Evolutionary conservation across 2,329 filamentous ascomycete species (phyloP).

Genomic region (Ophiostoma ulmi): DNA sequence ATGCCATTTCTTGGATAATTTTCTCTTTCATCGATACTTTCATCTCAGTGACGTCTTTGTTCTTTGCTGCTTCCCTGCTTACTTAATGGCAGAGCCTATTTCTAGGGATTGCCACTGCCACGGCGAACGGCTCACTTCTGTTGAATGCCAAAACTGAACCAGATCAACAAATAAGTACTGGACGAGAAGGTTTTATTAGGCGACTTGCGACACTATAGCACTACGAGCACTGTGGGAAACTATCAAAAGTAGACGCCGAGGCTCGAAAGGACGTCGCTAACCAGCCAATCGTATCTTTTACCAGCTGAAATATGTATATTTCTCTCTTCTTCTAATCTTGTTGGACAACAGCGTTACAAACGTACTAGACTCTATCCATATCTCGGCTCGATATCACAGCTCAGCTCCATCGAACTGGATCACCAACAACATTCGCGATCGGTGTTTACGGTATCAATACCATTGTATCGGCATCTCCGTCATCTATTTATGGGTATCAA

Average conservation of each 20-base stretch:
- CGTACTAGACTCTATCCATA: background rate
- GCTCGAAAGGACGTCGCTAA: background rate
- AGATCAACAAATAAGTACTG: conserved; percentile 1
- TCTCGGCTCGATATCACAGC: background rate
- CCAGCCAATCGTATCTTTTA: background rate
- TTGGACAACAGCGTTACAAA: background rate
- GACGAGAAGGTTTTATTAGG: no score
- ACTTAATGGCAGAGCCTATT: background rate
- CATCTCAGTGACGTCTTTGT: background rate
- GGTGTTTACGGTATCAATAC: background rate
- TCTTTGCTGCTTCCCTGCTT: background rate
- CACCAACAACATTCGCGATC: background rate
- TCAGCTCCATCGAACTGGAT: background rate
- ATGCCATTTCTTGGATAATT: background rate
- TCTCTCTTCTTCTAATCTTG: background rate
- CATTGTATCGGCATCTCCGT: background rate
- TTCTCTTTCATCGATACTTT: no score
- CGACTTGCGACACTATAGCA: background rate
- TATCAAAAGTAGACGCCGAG: background rate
- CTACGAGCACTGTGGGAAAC: background rate
- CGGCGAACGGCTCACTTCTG: no score
- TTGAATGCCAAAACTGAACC: background rate
- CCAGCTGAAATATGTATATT: background rate
- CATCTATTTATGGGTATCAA: background rate
- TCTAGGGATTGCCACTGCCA: background rate